Percentiles rank a stretch among this genome's conserved stretches.
Evolutionary conservation across 2,329 filamentous ascomycete genomes (phyloP).

Genomic region (Colletotrichum sp.): DNA sequence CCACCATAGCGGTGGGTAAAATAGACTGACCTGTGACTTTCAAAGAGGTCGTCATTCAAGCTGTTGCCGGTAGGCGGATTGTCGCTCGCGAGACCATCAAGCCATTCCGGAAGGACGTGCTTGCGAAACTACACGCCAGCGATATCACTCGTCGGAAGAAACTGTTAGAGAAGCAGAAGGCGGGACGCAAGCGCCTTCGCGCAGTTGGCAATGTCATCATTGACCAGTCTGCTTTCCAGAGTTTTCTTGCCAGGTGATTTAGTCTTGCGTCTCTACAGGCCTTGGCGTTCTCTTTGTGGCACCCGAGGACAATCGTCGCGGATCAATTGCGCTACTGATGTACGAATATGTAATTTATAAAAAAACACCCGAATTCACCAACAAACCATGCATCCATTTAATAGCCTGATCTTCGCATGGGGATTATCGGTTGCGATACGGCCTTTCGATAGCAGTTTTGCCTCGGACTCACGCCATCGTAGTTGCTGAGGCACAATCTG

Average conservation of each 20-base stretch:
- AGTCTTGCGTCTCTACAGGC: background rate
- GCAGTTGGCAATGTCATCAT: slow-evolving; percentile 93
- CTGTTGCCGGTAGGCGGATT: slow-evolving; percentile 80
- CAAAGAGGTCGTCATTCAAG: slow-evolving; percentile 88
- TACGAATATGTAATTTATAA: background rate
- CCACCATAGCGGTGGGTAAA: background rate
- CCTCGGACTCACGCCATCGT: background rate
- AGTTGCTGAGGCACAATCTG: background rate
- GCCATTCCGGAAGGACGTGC: slow-evolving; percentile 93
- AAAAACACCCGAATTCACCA: background rate
- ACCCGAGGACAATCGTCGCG: background rate
- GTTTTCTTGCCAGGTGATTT: slow-evolving; percentile 79
- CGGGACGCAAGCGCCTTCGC: slow-evolving; percentile 85
- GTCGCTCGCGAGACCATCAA: slow-evolving; percentile 95
- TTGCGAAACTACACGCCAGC: slow-evolving; percentile 90
- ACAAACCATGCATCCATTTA: background rate
- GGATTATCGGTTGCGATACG: background rate
- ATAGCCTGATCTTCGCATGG: background rate
- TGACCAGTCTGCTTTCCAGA: slow-evolving; percentile 94
- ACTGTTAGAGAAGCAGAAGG: slow-evolving; percentile 95
- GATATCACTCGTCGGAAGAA: slow-evolving; percentile 86
- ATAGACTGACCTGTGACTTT: background rate
- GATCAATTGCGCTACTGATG: background rate
- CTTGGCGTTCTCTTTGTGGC: background rate
- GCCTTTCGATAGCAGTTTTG: background rate